phyloP scores from a whole-genome alignment of 768 basidiomycete species.

The Xerocomellus amylosporus region DNA sequence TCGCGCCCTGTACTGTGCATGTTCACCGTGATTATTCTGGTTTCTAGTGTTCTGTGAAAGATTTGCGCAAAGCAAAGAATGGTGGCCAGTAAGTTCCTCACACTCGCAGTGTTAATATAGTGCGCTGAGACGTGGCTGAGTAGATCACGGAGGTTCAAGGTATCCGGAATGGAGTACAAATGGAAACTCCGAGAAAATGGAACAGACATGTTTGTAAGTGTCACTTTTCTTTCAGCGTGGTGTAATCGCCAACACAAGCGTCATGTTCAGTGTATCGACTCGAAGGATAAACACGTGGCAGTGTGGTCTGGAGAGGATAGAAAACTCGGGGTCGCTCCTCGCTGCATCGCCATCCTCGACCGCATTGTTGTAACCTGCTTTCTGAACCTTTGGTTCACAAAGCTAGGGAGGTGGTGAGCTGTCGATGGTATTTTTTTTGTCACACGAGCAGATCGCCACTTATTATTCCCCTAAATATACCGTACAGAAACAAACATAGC shows the following conservation, averaged over 20 bases:
- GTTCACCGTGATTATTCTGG: neutral
- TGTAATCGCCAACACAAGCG: neutral
- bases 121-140: slow-evolving; percentile 1
- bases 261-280: slow-evolving; percentile 47
- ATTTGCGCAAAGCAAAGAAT: slow-evolving; percentile 50
- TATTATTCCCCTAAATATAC: neutral
- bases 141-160: slow-evolving; percentile 57
- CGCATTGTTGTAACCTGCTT: slow-evolving; percentile 53
- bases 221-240: neutral
- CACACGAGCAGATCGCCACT: neutral
- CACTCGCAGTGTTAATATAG: neutral
- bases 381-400: slow-evolving; percentile 50
- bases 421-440: neutral
- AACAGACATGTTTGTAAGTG: slow-evolving; percentile 45
- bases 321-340: slow-evolving; percentile 40
- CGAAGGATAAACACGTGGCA: slow-evolving; percentile 46
- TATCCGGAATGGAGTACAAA: slow-evolving; percentile 48
- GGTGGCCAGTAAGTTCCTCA: slow-evolving; percentile 43
- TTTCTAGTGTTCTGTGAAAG: slow-evolving; percentile 40
- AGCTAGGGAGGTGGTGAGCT: slow-evolving; percentile 42
- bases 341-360: slow-evolving; percentile 43
- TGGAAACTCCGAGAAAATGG: slow-evolving; percentile 51
- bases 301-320: slow-evolving; percentile 42
- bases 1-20: neutral
- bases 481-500: slow-evolving; percentile 8